Conservation (phyloP, 768 basidiomycete species). For the Termitomyces sp. region DNA sequence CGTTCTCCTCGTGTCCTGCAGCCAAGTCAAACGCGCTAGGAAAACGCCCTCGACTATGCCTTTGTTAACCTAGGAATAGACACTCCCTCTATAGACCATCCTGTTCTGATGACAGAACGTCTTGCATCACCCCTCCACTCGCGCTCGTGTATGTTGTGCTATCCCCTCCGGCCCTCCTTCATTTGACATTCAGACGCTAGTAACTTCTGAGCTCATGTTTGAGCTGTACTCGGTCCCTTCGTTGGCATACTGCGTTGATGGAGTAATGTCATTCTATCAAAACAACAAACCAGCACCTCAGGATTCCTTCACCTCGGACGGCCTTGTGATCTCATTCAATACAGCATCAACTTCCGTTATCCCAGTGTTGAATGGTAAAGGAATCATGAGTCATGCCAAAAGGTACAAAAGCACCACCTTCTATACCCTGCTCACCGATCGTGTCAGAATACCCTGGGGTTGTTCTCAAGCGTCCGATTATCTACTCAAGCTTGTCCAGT, state of each 20-base stretch:
- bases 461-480: constrained; percentile 87
- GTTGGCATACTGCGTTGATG: constrained; percentile 84
- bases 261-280: constrained; percentile 88
- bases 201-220: constrained; percentile 95
- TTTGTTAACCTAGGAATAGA: constrained; percentile 86
- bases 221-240: constrained; percentile 87
- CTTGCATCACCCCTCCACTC: constrained; percentile 87
- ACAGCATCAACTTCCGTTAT: constrained; percentile 89
- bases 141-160: constrained; percentile 59
- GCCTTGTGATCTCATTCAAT: constrained; percentile 87
- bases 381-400: constrained; percentile 81
- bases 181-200: constrained; percentile 31
- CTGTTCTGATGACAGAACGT: constrained; percentile 91
- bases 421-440: background rate
- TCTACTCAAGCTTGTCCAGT: constrained; percentile 86
- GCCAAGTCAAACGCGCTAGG: constrained; percentile 42
- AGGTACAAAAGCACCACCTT: constrained; percentile 40
- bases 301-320: constrained; percentile 53
- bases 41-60: constrained; percentile 90
- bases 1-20: constrained; percentile 4
- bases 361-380: constrained; percentile 79
- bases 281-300: constrained; percentile 39
- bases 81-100: constrained; percentile 71
- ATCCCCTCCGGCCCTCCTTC: background rate
- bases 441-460: constrained; percentile 86